These are phyloP conservation scores for Alternaria triticimaculans DNA, from an alignment of 2,329 filamentous ascomycete genomes.

Conservation along the genomic window DNA sequence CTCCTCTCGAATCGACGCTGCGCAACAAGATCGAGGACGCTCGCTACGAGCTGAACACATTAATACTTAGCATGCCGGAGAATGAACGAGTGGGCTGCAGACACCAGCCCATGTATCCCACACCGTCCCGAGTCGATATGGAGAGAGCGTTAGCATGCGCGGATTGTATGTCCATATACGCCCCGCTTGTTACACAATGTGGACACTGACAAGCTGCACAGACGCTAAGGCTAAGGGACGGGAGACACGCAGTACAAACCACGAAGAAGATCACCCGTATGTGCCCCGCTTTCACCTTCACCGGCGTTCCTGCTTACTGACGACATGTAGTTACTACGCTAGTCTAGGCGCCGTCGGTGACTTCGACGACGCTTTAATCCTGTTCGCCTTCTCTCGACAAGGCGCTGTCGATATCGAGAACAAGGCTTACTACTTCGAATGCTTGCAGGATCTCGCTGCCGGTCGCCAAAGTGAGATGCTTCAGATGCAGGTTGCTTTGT, in stretches of 20 bases:
- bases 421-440: constrained; percentile 68
- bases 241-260: constrained; percentile 35
- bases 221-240: constrained; percentile 36
- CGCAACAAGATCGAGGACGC: constrained; percentile 62
- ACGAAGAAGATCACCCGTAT: constrained; percentile 48
- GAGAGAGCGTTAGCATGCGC: constrained; percentile 46
- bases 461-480: constrained; percentile 64
- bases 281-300: constrained; percentile 7
- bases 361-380: constrained; percentile 67
- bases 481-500: constrained; percentile 62
- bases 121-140: constrained; percentile 50
- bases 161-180: constrained; percentile 38
- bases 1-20: constrained; percentile 29
- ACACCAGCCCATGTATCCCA: constrained; percentile 39
- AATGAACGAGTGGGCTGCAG: constrained; percentile 37
- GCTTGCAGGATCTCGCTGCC: constrained; percentile 65
- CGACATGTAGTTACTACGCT: constrained; percentile 59
- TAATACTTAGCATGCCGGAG: constrained; percentile 54
- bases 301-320: not conserved
- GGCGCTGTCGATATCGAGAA: constrained; percentile 61
- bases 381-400: constrained; percentile 69
- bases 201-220: constrained; percentile 19
- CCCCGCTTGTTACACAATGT: not conserved
- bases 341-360: constrained; percentile 68
- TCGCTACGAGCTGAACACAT: constrained; percentile 62